phyloP scores from a whole-genome alignment of 345 rosid genomes.

The Lumnitzera littorea region DNA sequence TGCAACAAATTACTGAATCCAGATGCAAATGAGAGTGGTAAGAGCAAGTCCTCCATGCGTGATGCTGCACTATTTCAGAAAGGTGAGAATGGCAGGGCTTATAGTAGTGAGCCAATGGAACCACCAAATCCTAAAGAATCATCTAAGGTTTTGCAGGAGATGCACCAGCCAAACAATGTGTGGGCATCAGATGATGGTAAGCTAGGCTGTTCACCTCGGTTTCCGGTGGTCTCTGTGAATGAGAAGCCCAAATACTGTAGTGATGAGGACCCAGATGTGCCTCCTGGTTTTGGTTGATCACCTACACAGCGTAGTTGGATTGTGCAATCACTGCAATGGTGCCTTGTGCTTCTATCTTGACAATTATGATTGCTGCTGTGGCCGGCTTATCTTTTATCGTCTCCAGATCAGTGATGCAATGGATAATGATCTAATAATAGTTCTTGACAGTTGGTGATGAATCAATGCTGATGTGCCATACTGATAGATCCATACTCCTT shows the following conservation, averaged over 20 bases:
- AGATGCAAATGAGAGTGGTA: slow-evolving; percentile 16
- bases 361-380: too few species aligned
- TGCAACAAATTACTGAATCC: slow-evolving; percentile 52
- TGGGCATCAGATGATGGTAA: slow-evolving; percentile 16
- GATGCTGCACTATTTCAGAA: slow-evolving; percentile 15
- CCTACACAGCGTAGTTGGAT: background rate
- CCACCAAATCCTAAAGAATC: slow-evolving; percentile 37
- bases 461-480: too few species aligned
- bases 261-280: slow-evolving; percentile 51
- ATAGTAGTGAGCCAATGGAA: slow-evolving; percentile 30
- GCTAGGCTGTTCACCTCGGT: slow-evolving; percentile 25
- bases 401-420: too few species aligned
- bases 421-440: too few species aligned
- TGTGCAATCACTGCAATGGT: too few species aligned
- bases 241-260: background rate
- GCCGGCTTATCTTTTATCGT: too few species aligned
- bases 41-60: slow-evolving; percentile 20
- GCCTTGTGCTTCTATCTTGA: too few species aligned
- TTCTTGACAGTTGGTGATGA: too few species aligned
- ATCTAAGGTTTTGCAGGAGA: slow-evolving; percentile 27
- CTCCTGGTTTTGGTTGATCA: slow-evolving; percentile 2
- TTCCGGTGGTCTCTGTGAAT: slow-evolving; percentile 12
- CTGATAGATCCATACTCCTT: too few species aligned
- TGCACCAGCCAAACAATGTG: slow-evolving; percentile 7
- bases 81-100: slow-evolving; percentile 16